Evolutionary conservation across 805 yeast species (phyloP).

Genomic region (Saturnispora ahearnii): DNA sequence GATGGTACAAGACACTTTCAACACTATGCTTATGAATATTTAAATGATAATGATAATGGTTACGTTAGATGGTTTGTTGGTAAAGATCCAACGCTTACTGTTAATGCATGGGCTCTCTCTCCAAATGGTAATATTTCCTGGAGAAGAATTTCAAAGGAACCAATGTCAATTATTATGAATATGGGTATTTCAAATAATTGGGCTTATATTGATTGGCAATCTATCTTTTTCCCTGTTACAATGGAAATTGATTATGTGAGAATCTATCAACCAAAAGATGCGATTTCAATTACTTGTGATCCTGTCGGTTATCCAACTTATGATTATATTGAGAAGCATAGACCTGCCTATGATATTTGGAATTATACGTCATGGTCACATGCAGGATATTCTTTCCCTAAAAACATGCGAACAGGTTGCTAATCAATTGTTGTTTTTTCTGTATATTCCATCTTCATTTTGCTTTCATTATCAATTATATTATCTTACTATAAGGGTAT

Average conservation of each 20-base stretch:
- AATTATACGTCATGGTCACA: conserved; percentile 67
- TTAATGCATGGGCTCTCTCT: conserved; percentile 65
- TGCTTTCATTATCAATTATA: not conserved
- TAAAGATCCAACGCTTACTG: conserved; percentile 61
- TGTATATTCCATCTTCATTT: not conserved
- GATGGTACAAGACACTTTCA: conserved; percentile 48
- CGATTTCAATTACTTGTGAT: conserved; percentile 65
- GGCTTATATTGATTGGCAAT: conserved; percentile 90
- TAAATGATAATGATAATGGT: conserved; percentile 61
- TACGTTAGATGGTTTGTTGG: conserved; percentile 87
- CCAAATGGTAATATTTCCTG: conserved; percentile 87
- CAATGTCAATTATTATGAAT: conserved; percentile 83
- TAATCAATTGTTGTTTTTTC: not conserved
- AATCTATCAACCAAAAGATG: conserved; percentile 74
- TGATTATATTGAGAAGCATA: conserved; percentile 69
- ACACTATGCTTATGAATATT: conserved; percentile 66
- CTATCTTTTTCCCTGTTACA: conserved; percentile 65
- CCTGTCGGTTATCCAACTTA: conserved; percentile 78
- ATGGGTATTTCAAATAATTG: conserved; percentile 86
- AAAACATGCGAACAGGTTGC: conserved; percentile 30
- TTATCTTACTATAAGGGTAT: no score
- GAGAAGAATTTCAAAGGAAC: conserved; percentile 80
- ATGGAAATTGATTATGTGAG: conserved; percentile 81
- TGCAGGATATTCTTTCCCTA: conserved; percentile 69
- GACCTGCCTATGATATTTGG: conserved; percentile 54